These are phyloP conservation scores for Ophiosphaerella narmari DNA, from an alignment of 2,329 filamentous ascomycete genomes.

Conservation along the genomic window DNA sequence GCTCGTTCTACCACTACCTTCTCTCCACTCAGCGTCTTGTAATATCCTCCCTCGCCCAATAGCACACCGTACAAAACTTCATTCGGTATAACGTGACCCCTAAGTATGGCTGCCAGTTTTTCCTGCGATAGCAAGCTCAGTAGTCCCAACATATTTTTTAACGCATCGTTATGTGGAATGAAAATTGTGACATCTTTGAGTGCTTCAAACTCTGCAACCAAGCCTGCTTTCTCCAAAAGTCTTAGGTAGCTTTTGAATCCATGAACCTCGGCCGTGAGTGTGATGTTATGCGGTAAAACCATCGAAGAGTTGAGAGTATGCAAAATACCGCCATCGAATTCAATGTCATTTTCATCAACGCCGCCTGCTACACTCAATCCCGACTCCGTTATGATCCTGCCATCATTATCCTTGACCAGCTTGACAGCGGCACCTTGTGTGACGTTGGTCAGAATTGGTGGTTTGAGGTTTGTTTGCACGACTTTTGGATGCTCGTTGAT, in stretches of 20 bases:
- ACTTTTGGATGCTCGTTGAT: not conserved
- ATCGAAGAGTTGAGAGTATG: not conserved
- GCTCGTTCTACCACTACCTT: not conserved
- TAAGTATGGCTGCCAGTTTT: not conserved
- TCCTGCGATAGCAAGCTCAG: not conserved
- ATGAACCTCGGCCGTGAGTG: not conserved
- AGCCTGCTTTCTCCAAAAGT: not conserved
- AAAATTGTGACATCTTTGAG: constrained; percentile 1
- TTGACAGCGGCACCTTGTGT: not conserved
- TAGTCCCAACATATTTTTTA: not conserved
- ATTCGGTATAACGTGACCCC: constrained; percentile 1
- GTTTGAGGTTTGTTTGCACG: not conserved
- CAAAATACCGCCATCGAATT: not conserved
- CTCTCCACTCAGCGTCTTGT: not conserved
- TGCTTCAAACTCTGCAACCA: not conserved
- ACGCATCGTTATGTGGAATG: not conserved
- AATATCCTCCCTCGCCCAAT: not conserved
- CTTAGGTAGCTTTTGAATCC: not conserved
- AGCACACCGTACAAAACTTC: not conserved
- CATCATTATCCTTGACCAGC: not conserved
- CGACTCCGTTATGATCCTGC: not conserved
- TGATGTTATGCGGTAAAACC: constrained; percentile 3
- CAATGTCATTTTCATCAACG: not conserved
- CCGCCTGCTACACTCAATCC: not conserved
- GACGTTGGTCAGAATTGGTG: constrained; percentile 1